Evolutionary conservation across 2,329 filamentous ascomycete species (phyloP).

Genomic region (Berkeleyomyces basicola): DNA sequence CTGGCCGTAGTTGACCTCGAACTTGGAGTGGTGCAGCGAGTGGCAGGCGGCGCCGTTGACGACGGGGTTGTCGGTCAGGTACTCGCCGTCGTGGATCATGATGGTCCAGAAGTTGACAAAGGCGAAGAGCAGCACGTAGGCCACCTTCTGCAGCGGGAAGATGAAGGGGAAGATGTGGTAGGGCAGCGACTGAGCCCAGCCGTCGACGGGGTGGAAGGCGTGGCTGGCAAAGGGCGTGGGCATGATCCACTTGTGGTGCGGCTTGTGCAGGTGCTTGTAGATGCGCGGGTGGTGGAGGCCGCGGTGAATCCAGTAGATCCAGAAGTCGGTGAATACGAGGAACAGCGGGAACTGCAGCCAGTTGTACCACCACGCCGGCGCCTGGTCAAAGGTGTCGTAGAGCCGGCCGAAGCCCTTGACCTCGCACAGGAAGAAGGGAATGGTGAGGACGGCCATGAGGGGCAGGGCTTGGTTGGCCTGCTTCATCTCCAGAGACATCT

Average conservation of each 20-base stretch:
- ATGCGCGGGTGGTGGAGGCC: conserved; percentile 57
- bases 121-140: conserved; percentile 69
- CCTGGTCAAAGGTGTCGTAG: conserved; percentile 64
- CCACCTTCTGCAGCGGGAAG: conserved; percentile 82
- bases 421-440: conserved; percentile 66
- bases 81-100: conserved; percentile 91
- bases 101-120: conserved; percentile 98
- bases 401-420: conserved; percentile 73
- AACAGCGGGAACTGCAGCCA: conserved; percentile 81
- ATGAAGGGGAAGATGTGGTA: conserved; percentile 90
- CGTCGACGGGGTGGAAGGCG: conserved; percentile 89
- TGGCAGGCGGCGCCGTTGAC: conserved; percentile 94
- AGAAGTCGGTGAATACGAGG: conserved; percentile 73
- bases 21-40: conserved; percentile 48
- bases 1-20: conserved; percentile 67
- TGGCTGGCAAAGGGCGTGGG: conserved; percentile 84
- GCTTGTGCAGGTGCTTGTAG: conserved; percentile 88
- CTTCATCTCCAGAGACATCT: conserved; percentile 69
- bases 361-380: conserved; percentile 64
- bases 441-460: conserved; percentile 65
- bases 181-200: conserved; percentile 72
- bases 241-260: conserved; percentile 99
- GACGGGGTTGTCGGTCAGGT: conserved; percentile 74
- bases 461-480: conserved; percentile 67
- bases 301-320: conserved; percentile 85